These are phyloP conservation scores for Pseudohalonectria lignicola DNA, from an alignment of 2,329 filamentous ascomycete genomes.

Conservation along the genomic window DNA sequence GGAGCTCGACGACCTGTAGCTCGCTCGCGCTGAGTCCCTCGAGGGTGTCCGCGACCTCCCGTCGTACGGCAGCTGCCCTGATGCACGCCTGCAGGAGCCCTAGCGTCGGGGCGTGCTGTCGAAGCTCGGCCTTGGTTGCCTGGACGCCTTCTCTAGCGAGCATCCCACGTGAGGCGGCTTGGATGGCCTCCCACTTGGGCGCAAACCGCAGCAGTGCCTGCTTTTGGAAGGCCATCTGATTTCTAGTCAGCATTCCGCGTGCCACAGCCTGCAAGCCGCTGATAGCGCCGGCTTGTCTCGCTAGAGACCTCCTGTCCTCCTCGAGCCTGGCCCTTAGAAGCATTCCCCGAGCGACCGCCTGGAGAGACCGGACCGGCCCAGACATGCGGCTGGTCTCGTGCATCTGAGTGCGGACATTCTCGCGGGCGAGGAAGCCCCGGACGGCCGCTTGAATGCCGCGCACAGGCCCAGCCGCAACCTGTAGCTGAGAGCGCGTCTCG, in stretches of 20 bases:
- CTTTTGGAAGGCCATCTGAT: slow-evolving; percentile 37
- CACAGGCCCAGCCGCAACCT: slow-evolving; percentile 51
- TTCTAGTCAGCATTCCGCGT: slow-evolving; percentile 49
- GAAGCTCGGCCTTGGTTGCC: slow-evolving; percentile 35
- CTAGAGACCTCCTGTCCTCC: slow-evolving; percentile 39
- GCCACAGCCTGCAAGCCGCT: slow-evolving; percentile 53
- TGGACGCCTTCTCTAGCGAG: slow-evolving; percentile 31
- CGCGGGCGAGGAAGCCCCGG: slow-evolving; percentile 55
- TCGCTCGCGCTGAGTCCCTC: slow-evolving; percentile 35
- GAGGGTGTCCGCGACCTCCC: slow-evolving; percentile 34
- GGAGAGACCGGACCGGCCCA: slow-evolving; percentile 44
- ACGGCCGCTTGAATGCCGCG: slow-evolving; percentile 54
- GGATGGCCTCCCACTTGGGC: slow-evolving; percentile 38
- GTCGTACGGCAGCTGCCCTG: slow-evolving; percentile 43
- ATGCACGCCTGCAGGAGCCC: slow-evolving; percentile 38
- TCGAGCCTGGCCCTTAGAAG: slow-evolving; percentile 47
- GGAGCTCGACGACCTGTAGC: slow-evolving; percentile 35
- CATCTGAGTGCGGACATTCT: slow-evolving; percentile 43
- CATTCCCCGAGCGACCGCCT: slow-evolving; percentile 58
- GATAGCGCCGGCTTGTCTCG: slow-evolving; percentile 36
- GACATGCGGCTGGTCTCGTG: slow-evolving; percentile 40
- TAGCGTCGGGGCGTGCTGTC: slow-evolving; percentile 29
- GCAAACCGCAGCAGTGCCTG: slow-evolving; percentile 38
- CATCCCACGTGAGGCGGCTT: slow-evolving; percentile 35
- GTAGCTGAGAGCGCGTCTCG: slow-evolving; percentile 46